Evolutionary conservation across 768 basidiomycete species (phyloP), one percentile per base, ranked within the genome.

Genomic region (Aureoboletus auriporus): DNA sequence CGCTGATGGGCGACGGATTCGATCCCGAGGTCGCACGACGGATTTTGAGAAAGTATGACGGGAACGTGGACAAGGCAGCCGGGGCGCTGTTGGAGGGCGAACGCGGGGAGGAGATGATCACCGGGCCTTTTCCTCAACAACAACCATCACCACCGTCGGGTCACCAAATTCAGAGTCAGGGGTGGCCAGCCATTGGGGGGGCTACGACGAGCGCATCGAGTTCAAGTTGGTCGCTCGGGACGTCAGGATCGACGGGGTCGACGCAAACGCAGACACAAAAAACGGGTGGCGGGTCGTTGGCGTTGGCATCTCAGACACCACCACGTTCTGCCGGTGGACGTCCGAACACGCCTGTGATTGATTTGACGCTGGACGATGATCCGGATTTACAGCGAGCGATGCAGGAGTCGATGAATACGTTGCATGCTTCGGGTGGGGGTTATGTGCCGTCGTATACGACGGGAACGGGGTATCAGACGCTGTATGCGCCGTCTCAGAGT

Each of bases 331-430:
- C 9, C 44, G 23, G 40, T 27, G 57, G 50, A 26, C 54, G 67
- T 6, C 58, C 62, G 2, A 66, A 58, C 29, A 61, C 65, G 23
- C 65, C 66, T 4, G 55, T 72, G 6, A 83, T 86, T 39, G 84
- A 87, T 64, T 71, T 87, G 38, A 86, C 83, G 5, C 67, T 55
- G 7, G 83, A 84, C 23, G 78, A 79, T n/a, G 75, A 77, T 36
- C 64, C 56, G 37, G 70, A 80, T 16, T 64, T 82, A 23, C 69
- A 67, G 29, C 75, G 75, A 6, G 79, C 82, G 13, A 58, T 84
- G 52, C 67, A 76, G 42, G 74, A 80, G 38, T 82, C 79, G 8
- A 68, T 84, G 61, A 73, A 72, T 42, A 62, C 73, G 12, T 13
- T 54, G 17, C 36, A 37, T 33, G 31, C 31, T 10, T 37, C 16